These are phyloP conservation scores for Aspergillus eucalypticola DNA, from an alignment of 2,329 filamentous ascomycete genomes.

Conservation along the genomic window DNA sequence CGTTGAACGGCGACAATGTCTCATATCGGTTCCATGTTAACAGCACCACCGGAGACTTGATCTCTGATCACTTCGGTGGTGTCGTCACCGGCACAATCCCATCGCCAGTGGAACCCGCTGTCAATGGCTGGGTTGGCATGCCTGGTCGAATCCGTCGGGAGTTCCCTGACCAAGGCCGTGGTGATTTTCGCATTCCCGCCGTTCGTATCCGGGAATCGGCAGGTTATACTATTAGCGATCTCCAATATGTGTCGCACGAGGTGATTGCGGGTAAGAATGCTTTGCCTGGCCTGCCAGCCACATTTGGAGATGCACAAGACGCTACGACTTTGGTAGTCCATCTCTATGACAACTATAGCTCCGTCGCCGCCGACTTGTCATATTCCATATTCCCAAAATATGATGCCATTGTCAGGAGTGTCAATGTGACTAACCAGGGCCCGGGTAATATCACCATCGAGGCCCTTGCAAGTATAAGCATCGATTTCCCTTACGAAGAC, in stretches of 20 bases:
- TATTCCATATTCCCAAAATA: slow-evolving; percentile 66
- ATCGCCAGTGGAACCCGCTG: slow-evolving; percentile 35
- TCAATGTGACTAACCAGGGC: slow-evolving; percentile 62
- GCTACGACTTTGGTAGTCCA: slow-evolving; percentile 61
- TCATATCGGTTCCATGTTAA: slow-evolving; percentile 68
- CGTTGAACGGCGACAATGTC: slow-evolving; percentile 57
- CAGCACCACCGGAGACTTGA: slow-evolving; percentile 55
- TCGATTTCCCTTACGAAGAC: slow-evolving; percentile 62
- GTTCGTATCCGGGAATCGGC: slow-evolving; percentile 61
- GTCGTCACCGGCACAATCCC: slow-evolving; percentile 55
- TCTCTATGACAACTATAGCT: slow-evolving; percentile 60
- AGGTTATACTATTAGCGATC: slow-evolving; percentile 60
- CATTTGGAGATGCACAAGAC: slow-evolving; percentile 57
- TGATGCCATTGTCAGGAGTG: slow-evolving; percentile 63
- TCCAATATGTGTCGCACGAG: slow-evolving; percentile 61
- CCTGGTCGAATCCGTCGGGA: slow-evolving; percentile 58
- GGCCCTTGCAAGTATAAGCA: slow-evolving; percentile 61
- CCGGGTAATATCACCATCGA: slow-evolving; percentile 55
- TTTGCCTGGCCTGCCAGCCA: slow-evolving; percentile 59
- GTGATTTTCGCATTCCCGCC: slow-evolving; percentile 64
- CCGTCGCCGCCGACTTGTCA: slow-evolving; percentile 58
- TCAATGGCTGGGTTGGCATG: slow-evolving; percentile 57
- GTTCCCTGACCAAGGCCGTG: slow-evolving; percentile 64
- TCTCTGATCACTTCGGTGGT: slow-evolving; percentile 64
- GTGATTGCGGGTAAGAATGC: slow-evolving; percentile 58